Evolutionary conservation across 441 rosid genomes (phyloP).

Genomic region (Breynia disticha): DNA sequence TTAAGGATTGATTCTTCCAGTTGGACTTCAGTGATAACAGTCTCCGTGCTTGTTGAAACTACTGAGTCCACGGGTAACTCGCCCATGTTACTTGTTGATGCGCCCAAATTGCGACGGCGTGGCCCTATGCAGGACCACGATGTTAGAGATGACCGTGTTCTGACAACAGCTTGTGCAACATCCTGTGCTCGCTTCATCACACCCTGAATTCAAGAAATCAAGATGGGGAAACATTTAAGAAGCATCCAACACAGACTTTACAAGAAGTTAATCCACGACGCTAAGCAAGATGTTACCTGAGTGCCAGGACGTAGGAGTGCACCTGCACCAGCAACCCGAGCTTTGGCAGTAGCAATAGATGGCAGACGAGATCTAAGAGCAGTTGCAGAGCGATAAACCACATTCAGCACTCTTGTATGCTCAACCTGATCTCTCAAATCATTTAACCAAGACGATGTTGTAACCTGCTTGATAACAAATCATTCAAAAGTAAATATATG

Average conservation of each 20-base stretch:
- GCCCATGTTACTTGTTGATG: slow-evolving; percentile 27
- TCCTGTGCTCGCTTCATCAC: slow-evolving; percentile 87
- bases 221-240: too few relatives aligned
- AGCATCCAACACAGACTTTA: too few relatives aligned
- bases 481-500: neutral
- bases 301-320: slow-evolving; percentile 84
- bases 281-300: slow-evolving; percentile 40
- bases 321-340: slow-evolving; percentile 93
- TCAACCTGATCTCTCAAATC: slow-evolving; percentile 92
- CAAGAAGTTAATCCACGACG: neutral
- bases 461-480: slow-evolving; percentile 43
- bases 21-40: slow-evolving; percentile 24
- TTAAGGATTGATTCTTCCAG: slow-evolving; percentile 20
- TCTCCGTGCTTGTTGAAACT: slow-evolving; percentile 35
- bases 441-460: slow-evolving; percentile 90
- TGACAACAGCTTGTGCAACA: slow-evolving; percentile 82
- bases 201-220: slow-evolving; percentile 34
- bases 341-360: slow-evolving; percentile 86
- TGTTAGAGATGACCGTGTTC: slow-evolving; percentile 64
- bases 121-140: slow-evolving; percentile 97
- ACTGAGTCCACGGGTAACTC: slow-evolving; percentile 45
- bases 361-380: slow-evolving; percentile 93
- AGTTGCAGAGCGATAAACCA: slow-evolving; percentile 87
- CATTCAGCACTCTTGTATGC: slow-evolving; percentile 73
- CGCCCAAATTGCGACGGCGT: slow-evolving; percentile 48